Evolutionary conservation across 768 basidiomycete genomes (phyloP).

Genomic region (Rhizopogon roseolus): DNA sequence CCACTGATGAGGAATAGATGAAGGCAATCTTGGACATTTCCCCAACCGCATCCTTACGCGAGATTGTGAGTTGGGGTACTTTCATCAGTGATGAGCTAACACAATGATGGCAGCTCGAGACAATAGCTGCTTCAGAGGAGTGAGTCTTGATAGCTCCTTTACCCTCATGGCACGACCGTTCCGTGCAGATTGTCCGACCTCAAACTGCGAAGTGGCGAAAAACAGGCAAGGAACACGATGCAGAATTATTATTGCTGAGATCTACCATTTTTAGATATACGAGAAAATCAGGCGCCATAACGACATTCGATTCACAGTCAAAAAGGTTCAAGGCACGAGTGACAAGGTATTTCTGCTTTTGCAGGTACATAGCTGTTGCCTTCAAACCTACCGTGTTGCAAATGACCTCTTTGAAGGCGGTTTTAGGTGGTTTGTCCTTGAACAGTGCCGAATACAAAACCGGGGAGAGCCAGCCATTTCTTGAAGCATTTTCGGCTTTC

Average conservation of each 20-base stretch:
- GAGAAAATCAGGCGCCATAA: constrained; percentile 65
- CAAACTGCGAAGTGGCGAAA: constrained; percentile 74
- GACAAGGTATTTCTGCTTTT: constrained; percentile 83
- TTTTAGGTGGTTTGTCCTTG: constrained; percentile 67
- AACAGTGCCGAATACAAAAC: constrained; percentile 65
- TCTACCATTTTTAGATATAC: constrained; percentile 34
- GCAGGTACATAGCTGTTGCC: constrained; percentile 43
- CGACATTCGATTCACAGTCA: constrained; percentile 78
- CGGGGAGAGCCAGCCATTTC: constrained; percentile 62
- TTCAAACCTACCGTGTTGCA: neutral
- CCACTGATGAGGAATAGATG: constrained; percentile 46
- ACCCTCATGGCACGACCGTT: neutral
- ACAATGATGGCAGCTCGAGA: constrained; percentile 48
- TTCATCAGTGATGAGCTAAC: neutral
- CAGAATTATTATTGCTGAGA: neutral
- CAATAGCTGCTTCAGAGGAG: constrained; percentile 65
- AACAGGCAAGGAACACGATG: constrained; percentile 38
- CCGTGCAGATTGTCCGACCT: constrained; percentile 55
- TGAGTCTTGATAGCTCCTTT: constrained; percentile 23
- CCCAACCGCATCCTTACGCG: constrained; percentile 48
- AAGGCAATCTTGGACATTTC: constrained; percentile 56
- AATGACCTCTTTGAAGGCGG: constrained; percentile 42
- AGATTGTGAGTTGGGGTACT: constrained; percentile 48
- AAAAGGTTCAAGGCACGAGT: constrained; percentile 60
- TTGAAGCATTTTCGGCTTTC: constrained; percentile 70